Conservation (phyloP, 495 filamentous ascomycete genomes). For the Aspergillus asperescens region DNA sequence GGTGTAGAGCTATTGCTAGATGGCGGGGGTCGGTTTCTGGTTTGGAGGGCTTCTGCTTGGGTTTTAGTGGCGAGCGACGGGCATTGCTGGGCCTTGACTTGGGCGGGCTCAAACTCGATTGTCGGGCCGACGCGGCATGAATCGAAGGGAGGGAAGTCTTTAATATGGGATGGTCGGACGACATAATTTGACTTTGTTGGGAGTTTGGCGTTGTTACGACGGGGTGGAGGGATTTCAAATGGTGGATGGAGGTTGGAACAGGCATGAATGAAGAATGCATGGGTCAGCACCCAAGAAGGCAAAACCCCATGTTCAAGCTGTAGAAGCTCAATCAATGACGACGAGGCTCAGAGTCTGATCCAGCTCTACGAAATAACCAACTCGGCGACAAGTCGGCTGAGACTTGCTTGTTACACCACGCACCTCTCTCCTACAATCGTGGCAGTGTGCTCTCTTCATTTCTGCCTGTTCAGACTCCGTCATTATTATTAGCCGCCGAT, state of each 20-base stretch:
- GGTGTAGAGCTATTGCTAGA: slow-evolving; percentile 63
- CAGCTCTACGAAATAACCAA: neutral
- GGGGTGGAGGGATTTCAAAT: neutral
- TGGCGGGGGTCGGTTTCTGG: slow-evolving; percentile 48
- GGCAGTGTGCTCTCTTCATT: slow-evolving; percentile 21
- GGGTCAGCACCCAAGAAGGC: slow-evolving; percentile 18
- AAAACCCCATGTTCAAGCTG: slow-evolving; percentile 17
- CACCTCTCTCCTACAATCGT: slow-evolving; percentile 1
- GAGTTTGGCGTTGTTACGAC: neutral
- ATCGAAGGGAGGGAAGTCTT: slow-evolving; percentile 47
- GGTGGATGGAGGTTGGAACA: slow-evolving; percentile 5
- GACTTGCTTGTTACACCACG: neutral
- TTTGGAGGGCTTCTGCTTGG: slow-evolving; percentile 29
- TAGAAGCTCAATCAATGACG: slow-evolving; percentile 6
- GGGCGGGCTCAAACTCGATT: slow-evolving; percentile 20
- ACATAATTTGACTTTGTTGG: slow-evolving; percentile 5
- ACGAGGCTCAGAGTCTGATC: neutral
- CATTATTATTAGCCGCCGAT: slow-evolving; percentile 37
- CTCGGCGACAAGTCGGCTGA: neutral
- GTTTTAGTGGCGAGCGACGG: slow-evolving; percentile 23
- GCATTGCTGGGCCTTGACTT: slow-evolving; percentile 11
- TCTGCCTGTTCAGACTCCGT: slow-evolving; percentile 5
- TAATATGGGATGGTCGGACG: slow-evolving; percentile 46
- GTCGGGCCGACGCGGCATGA: slow-evolving; percentile 30
- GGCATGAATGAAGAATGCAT: slow-evolving; percentile 1